Conservation (phyloP, 179 eudicot genomes). For the Gypsophila paniculata region DNA sequence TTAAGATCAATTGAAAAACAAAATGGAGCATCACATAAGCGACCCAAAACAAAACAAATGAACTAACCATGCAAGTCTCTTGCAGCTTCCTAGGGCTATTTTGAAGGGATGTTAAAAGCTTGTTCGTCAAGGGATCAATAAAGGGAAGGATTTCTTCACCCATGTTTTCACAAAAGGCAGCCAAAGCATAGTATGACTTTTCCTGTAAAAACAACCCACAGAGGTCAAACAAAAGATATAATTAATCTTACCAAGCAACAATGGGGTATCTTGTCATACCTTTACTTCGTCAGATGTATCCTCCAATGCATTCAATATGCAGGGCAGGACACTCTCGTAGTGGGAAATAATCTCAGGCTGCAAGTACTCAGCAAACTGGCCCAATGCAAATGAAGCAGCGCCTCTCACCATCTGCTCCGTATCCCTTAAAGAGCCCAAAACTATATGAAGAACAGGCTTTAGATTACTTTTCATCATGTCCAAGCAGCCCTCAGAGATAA, state of each 20-base stretch:
- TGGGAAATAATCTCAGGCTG: conserved; percentile 94
- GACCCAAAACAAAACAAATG: not conserved
- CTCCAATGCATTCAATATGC: conserved; percentile 74
- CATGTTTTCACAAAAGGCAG: conserved; percentile 97
- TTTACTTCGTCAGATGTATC: conserved; percentile 94
- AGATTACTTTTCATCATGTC: conserved; percentile 69
- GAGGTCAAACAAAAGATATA: conserved; percentile 11
- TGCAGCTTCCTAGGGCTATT: conserved; percentile 80
- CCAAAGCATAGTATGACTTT: conserved; percentile 95
- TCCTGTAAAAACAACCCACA: conserved; percentile 45
- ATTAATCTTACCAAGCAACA: not conserved
- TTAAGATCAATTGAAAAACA: not conserved
- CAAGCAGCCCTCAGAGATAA: conserved; percentile 85
- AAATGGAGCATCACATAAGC: not conserved
- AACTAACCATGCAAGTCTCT: conserved; percentile 94
- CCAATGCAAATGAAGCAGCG: conserved; percentile 93
- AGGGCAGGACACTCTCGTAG: conserved; percentile 84
- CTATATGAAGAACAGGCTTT: conserved; percentile 78
- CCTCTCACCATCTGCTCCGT: conserved; percentile 96
- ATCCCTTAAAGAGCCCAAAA: conserved; percentile 87
- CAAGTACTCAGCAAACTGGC: conserved; percentile 93
- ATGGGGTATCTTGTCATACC: conserved; percentile 36
- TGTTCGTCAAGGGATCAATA: conserved; percentile 83
- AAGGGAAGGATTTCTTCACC: conserved; percentile 91
- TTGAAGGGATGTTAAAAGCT: conserved; percentile 72